These are phyloP conservation scores for Endoconidiophora laricicola DNA, from an alignment of 2,329 filamentous ascomycete species.

Conservation along the genomic window DNA sequence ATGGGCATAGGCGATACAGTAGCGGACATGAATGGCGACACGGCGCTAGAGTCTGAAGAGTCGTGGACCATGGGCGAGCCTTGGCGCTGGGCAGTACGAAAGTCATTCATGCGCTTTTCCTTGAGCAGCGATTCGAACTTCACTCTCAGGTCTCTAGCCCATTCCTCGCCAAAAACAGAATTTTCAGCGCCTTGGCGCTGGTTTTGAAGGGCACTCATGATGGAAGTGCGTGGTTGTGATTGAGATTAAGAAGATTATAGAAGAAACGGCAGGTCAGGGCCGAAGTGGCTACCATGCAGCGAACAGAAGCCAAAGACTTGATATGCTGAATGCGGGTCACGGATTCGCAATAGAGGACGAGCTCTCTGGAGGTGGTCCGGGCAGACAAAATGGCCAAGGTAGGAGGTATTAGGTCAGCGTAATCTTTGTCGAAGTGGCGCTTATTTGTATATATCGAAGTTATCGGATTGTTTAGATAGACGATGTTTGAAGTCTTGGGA, in stretches of 20 bases:
- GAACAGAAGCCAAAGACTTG: no score
- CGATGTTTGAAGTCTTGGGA: no score
- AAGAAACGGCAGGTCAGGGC: not conserved
- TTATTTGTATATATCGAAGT: no score
- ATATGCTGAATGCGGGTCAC: no score
- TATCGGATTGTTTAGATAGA: no score
- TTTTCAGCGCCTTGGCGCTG: conserved; percentile 13
- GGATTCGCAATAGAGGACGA: no score
- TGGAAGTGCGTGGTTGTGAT: conserved; percentile 1
- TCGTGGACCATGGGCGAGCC: conserved; percentile 31
- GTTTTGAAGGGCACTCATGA: conserved; percentile 7
- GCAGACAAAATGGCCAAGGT: no score
- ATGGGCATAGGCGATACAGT: conserved; percentile 26
- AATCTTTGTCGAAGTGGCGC: no score
- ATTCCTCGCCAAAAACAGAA: conserved; percentile 47
- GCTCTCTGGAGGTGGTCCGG: no score
- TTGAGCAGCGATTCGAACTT: conserved; percentile 79
- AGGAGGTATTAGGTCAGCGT: no score
- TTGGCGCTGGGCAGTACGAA: conserved; percentile 38
- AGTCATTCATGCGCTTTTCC: conserved; percentile 71
- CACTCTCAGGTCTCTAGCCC: conserved; percentile 61
- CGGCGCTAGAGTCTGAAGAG: conserved; percentile 16
- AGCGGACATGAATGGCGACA: conserved; percentile 28
- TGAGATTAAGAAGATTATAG: conserved; percentile 12
- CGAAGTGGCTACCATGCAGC: no score